Base-by-base conservation (phyloP, 306 rosid genomes). In the Gastrolobium villosum region DNA sequence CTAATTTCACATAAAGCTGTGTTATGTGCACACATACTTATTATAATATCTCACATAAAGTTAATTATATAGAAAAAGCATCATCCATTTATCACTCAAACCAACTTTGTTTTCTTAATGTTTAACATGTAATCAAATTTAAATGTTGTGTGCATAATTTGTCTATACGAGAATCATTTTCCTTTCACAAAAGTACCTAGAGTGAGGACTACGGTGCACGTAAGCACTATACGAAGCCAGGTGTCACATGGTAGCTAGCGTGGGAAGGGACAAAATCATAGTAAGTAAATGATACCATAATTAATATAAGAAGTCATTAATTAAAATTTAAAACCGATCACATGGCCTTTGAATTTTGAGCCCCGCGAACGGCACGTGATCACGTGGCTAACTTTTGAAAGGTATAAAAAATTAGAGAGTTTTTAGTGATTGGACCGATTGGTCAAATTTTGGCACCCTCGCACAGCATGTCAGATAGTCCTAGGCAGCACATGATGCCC, bases 331-430 rank as follows among this genome's bases (percentile, higher is more conserved):
- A 46, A 49, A 40, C 44, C 6, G 5, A 3, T 49, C 74, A 64
- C 79, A 71, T 34, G 46, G 13, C 64, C 56, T 70, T 84, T 8
- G 59, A 10, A 40, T 7, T 68, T 57, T 36, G 82, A 74, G 70
- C 64, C 57, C 61, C 75, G 56, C 65, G 78, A 68, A 32, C 64
- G 41, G 26, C 84, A 80, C 82, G 76, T 84, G 84, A 69, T 30
- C 76, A 84, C 84, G 82, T 75, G 84, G 72, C 71, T 9, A 4
- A 4, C 39, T 49, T 50, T 54, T 11, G n/a, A n/a, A 55, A 4
- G 2, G 32, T 41, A 15, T 46, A 28, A 57, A 31, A 15, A 41
- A 40, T 11, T 6, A 35, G 0, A 35, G 2, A 13, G 35, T 36
- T 28, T 13, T 5, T 0, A 3, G 32, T n/a, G 11, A 61, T 32